Evolutionary conservation across 768 basidiomycete genomes (phyloP).

Genomic region (Xerocomellus amylosporus): DNA sequence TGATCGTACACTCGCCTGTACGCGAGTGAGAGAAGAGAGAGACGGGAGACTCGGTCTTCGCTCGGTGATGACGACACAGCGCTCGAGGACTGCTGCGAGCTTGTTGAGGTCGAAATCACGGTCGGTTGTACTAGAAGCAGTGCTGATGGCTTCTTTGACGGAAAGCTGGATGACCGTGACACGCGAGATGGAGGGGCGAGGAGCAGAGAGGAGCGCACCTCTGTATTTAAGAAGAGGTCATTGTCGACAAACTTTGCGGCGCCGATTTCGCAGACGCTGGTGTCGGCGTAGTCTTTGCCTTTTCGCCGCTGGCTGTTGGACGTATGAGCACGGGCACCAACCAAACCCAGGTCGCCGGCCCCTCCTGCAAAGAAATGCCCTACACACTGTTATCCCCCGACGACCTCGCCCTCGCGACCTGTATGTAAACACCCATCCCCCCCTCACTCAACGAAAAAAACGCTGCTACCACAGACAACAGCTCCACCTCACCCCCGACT

Average conservation of each 20-base stretch:
- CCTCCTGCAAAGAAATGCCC: constrained; percentile 91
- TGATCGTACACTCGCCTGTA: constrained; percentile 79
- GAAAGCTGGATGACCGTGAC: constrained; percentile 80
- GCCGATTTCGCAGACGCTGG: constrained; percentile 79
- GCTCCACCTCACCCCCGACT: constrained; percentile 63
- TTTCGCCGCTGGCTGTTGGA: constrained; percentile 46
- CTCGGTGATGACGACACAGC: constrained; percentile 91
- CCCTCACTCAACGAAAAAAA: background rate
- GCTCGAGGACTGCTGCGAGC: constrained; percentile 78
- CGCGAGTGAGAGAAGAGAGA: background rate
- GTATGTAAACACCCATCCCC: constrained; percentile 55
- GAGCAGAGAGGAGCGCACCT: constrained; percentile 48
- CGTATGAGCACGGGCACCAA: too few species aligned
- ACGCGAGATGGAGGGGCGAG: background rate
- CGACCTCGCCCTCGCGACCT: constrained; percentile 66
- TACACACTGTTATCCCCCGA: constrained; percentile 75
- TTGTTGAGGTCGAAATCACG: constrained; percentile 88
- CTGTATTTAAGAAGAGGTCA: constrained; percentile 92
- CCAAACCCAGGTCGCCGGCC: too few species aligned
- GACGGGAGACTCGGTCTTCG: constrained; percentile 67
- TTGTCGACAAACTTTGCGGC: constrained; percentile 92
- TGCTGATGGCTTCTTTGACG: constrained; percentile 95
- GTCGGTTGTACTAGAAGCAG: constrained; percentile 66
- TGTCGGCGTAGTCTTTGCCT: constrained; percentile 84
- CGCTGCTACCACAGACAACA: constrained; percentile 51